These are phyloP conservation scores for Chaetomium cochliodes DNA, from an alignment of 495 filamentous ascomycete species.

Conservation along the genomic window DNA sequence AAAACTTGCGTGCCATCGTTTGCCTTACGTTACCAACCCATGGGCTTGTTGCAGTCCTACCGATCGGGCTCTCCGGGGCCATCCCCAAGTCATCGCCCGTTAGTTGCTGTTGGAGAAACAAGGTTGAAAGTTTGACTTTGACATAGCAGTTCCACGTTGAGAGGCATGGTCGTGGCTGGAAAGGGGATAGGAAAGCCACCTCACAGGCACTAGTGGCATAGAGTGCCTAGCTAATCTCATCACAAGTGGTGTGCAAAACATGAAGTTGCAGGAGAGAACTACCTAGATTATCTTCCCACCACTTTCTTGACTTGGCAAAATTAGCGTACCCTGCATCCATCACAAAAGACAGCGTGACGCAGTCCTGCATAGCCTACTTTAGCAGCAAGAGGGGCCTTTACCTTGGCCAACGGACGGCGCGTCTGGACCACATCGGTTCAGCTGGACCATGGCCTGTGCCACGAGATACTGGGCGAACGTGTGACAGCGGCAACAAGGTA, in stretches of 20 bases:
- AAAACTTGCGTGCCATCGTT: neutral
- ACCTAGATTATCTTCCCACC: neutral
- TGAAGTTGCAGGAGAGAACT: no score
- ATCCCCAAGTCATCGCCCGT: neutral
- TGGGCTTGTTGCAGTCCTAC: neutral
- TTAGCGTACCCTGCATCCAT: neutral
- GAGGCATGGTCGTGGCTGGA: no score
- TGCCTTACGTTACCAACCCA: neutral
- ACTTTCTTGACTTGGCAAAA: neutral
- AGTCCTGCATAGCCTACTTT: neutral
- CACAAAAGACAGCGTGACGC: neutral
- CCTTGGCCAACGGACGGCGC: neutral
- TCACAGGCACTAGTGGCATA: no score
- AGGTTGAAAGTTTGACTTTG: no score
- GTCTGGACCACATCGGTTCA: conserved; percentile 3
- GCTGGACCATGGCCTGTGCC: neutral
- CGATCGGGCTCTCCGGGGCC: neutral
- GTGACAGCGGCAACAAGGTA: conserved; percentile 1
- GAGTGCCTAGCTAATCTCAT: no score
- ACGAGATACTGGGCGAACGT: neutral
- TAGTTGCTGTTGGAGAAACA: neutral
- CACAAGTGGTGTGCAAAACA: no score
- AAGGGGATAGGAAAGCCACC: no score
- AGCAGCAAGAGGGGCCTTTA: neutral
- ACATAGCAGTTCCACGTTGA: no score